These are phyloP conservation scores for Phlebiopsis flavidoalba DNA, from an alignment of 768 basidiomycete genomes.

Conservation along the genomic window DNA sequence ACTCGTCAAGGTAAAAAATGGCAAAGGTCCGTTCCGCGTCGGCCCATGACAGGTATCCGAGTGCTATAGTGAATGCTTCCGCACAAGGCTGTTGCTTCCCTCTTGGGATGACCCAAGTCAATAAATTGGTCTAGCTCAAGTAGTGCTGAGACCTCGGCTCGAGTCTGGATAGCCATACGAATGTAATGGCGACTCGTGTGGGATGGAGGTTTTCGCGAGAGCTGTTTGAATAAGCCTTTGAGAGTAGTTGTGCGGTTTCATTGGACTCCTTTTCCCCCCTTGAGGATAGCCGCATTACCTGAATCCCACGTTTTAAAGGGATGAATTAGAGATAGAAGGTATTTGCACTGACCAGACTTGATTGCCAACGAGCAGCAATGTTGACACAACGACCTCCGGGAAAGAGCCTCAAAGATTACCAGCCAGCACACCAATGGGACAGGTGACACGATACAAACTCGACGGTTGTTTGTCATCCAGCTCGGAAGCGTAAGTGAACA, in stretches of 20 bases:
- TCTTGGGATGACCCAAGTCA: constrained; percentile 86
- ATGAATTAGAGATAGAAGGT: neutral
- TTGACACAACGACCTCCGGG: constrained; percentile 96
- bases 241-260: constrained; percentile 70
- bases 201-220: constrained; percentile 66
- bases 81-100: constrained; percentile 91
- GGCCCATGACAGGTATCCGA: constrained; percentile 96
- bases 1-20: constrained; percentile 83
- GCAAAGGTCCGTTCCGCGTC: constrained; percentile 96
- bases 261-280: constrained; percentile 96
- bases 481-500: constrained; percentile 81
- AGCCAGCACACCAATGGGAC: constrained; percentile 94
- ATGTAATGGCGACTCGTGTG: constrained; percentile 79
- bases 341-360: constrained; percentile 71
- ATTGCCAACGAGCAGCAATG: constrained; percentile 93
- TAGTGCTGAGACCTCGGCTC: constrained; percentile 85
- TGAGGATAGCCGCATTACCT: constrained; percentile 97
- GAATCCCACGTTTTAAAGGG: neutral
- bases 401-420: constrained; percentile 96
- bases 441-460: constrained; percentile 81
- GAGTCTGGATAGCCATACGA: constrained; percentile 87
- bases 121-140: constrained; percentile 88
- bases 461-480: constrained; percentile 77
- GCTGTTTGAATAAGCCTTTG: constrained; percentile 77
- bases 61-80: constrained; percentile 84